phyloP scores from a whole-genome alignment of 1,284 basidiomycete species.

The Pseudomicrostroma phylloplanum region DNA sequence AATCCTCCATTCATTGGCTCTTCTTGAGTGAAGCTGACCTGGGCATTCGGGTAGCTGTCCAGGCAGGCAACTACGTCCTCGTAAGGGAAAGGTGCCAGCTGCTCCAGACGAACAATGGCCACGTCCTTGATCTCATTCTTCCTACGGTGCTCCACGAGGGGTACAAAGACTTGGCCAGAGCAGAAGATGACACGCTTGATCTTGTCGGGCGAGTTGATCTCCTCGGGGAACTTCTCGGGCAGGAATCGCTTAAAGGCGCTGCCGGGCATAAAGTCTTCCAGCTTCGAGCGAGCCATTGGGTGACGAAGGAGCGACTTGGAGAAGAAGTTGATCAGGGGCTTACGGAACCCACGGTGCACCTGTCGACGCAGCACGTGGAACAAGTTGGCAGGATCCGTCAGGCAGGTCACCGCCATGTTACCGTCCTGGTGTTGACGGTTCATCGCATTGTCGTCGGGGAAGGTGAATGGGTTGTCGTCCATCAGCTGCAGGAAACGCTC shows the following conservation, averaged over 20 bases:
- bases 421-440: constrained; percentile 96
- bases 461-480: constrained; percentile 90
- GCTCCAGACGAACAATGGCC: constrained; percentile 88
- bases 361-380: constrained; percentile 51
- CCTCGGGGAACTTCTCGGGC: constrained; percentile 69
- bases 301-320: constrained; percentile 92
- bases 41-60: constrained; percentile 92
- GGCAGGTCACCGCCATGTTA: constrained; percentile 98
- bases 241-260: constrained; percentile 88
- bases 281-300: constrained; percentile 75
- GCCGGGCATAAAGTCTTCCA: constrained; percentile 82
- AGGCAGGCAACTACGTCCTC: constrained; percentile 55
- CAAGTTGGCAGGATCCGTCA: constrained; percentile 58
- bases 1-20: constrained; percentile 71
- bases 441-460: constrained; percentile 80
- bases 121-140: constrained; percentile 66
- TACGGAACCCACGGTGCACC: constrained; percentile 50
- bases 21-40: constrained; percentile 82
- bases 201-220: constrained; percentile 62
- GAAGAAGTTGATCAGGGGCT: constrained; percentile 73
- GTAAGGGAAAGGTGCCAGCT: constrained; percentile 92
- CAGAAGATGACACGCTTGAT: constrained; percentile 79
- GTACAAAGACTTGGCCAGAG: constrained; percentile 83
- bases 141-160: constrained; percentile 60
- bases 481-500: constrained; percentile 97